A percentile compares a stretch with the other conserved stretches of the same genome.
Evolutionary conservation across 2,329 filamentous ascomycete genomes (phyloP).

Genomic region (Phoma sp.): DNA sequence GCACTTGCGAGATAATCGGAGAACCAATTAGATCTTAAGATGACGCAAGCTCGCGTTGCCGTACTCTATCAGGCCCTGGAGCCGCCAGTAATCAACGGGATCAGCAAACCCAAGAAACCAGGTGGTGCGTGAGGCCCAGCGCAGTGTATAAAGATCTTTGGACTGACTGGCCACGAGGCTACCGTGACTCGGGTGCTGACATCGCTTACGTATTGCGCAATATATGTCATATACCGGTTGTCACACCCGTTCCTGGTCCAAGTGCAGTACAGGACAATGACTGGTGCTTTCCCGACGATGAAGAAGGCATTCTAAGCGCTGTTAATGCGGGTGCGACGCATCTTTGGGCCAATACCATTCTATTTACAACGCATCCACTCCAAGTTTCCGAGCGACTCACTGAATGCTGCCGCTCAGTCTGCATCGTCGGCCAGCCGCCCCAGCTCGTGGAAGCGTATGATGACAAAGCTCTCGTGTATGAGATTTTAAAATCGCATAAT

Average conservation of each 20-base stretch:
- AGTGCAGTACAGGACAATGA: neutral
- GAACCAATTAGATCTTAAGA: neutral
- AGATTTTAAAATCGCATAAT: constrained; percentile 46
- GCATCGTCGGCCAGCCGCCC: constrained; percentile 56
- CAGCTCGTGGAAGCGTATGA: constrained; percentile 57
- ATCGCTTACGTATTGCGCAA: constrained; percentile 52
- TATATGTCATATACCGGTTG: constrained; percentile 37
- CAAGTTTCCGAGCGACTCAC: neutral
- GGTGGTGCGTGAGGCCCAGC: constrained; percentile 40
- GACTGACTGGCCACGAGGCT: constrained; percentile 42
- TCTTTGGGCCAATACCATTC: constrained; percentile 1
- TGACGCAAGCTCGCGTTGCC: constrained; percentile 43
- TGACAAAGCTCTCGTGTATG: constrained; percentile 58
- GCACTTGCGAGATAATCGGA: too few relatives aligned
- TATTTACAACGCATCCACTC: neutral
- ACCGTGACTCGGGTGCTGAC: constrained; percentile 57
- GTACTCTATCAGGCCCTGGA: constrained; percentile 57
- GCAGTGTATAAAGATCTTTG: too few relatives aligned
- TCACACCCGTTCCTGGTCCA: constrained; percentile 37
- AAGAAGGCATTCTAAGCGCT: neutral
- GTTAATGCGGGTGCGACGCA: neutral
- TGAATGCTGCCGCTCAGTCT: constrained; percentile 30
- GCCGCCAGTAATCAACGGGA: constrained; percentile 55
- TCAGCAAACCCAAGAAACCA: constrained; percentile 58
- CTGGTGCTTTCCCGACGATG: constrained; percentile 3